These are phyloP conservation scores for Wickerhamiella nectarea DNA, from an alignment of 805 yeast species.

Conservation along the genomic window DNA sequence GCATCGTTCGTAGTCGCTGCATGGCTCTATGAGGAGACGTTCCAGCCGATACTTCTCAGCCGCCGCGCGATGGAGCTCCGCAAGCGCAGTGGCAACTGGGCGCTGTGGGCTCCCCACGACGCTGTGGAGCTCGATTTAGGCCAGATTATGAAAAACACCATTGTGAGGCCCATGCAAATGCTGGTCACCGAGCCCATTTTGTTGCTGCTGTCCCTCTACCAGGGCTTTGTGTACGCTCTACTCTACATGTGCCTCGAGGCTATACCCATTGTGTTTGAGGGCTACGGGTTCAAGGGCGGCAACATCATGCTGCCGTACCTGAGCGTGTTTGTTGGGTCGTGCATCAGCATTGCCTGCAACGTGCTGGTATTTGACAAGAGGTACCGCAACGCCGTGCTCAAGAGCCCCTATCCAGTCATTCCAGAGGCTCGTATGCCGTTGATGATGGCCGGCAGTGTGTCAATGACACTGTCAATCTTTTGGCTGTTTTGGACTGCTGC, in stretches of 20 bases:
- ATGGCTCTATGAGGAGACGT: slow-evolving; percentile 48
- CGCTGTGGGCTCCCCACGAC: slow-evolving; percentile 54
- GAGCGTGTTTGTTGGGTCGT: slow-evolving; percentile 56
- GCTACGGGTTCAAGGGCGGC: slow-evolving; percentile 47
- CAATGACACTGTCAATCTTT: slow-evolving; percentile 64
- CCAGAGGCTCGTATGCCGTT: slow-evolving; percentile 75
- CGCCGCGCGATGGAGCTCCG: slow-evolving; percentile 50
- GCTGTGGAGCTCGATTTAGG: slow-evolving; percentile 27
- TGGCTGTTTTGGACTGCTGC: slow-evolving; percentile 87
- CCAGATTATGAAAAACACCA: slow-evolving; percentile 29
- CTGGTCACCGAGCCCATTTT: slow-evolving; percentile 28
- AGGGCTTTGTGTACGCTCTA: slow-evolving; percentile 30
- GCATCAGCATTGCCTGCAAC: slow-evolving; percentile 41
- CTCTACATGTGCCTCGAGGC: slow-evolving; percentile 29
- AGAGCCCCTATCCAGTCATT: slow-evolving; percentile 39
- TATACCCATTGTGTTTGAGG: slow-evolving; percentile 30
- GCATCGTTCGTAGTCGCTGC: slow-evolving; percentile 30
- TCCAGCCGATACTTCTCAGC: slow-evolving; percentile 51
- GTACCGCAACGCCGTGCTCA: slow-evolving; percentile 34
- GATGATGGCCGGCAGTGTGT: slow-evolving; percentile 54
- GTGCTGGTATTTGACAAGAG: slow-evolving; percentile 40
- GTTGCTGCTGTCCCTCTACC: slow-evolving; percentile 26
- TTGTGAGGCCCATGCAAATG: slow-evolving; percentile 24
- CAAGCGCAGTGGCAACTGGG: slow-evolving; percentile 65
- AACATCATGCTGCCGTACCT: slow-evolving; percentile 69